Evolutionary conservation across 352 stramenopile species (phyloP).

Genomic region (Pythium graminicola): DNA sequence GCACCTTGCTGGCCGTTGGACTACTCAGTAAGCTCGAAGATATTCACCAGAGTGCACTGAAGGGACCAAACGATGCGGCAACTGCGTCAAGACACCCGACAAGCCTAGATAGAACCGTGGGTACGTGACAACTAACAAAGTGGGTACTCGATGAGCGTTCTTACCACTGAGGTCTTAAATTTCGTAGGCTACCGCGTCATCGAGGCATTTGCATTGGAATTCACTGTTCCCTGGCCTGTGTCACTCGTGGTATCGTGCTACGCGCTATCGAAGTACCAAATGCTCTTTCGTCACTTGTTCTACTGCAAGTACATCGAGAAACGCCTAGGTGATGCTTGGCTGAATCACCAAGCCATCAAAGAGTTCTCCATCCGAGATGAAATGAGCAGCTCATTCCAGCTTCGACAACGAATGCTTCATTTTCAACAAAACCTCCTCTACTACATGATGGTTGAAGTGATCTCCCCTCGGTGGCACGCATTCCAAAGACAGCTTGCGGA

Average conservation of each 20-base stretch:
- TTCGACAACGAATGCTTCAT: conserved; percentile 98
- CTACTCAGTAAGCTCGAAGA: conserved; percentile 91
- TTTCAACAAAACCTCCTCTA: conserved; percentile 99
- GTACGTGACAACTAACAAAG: neutral
- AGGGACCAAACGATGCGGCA: conserved; percentile 54
- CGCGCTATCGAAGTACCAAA: conserved; percentile 96
- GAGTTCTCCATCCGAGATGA: conserved; percentile 82
- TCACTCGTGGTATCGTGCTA: conserved; percentile 95
- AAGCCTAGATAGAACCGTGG: conserved; percentile 18
- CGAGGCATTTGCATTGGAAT: conserved; percentile 95
- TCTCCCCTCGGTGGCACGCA: conserved; percentile 90
- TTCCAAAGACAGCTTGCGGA: conserved; percentile 80
- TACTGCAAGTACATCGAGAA: conserved; percentile 99
- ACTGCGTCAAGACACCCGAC: conserved; percentile 23
- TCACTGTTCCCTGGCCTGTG: conserved; percentile 95
- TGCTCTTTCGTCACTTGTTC: conserved; percentile 98
- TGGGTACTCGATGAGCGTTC: neutral
- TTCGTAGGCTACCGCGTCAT: conserved; percentile 84
- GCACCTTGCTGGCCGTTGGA: conserved; percentile 79
- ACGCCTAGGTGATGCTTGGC: conserved; percentile 92
- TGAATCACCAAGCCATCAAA: conserved; percentile 93
- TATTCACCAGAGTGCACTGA: conserved; percentile 83
- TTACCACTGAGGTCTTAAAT: neutral
- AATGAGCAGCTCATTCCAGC: conserved; percentile 90
- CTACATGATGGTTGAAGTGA: conserved; percentile 98